Evolutionary conservation across 140 eudicot genomes (phyloP).

Genomic region (Stevia rebaudiana): DNA sequence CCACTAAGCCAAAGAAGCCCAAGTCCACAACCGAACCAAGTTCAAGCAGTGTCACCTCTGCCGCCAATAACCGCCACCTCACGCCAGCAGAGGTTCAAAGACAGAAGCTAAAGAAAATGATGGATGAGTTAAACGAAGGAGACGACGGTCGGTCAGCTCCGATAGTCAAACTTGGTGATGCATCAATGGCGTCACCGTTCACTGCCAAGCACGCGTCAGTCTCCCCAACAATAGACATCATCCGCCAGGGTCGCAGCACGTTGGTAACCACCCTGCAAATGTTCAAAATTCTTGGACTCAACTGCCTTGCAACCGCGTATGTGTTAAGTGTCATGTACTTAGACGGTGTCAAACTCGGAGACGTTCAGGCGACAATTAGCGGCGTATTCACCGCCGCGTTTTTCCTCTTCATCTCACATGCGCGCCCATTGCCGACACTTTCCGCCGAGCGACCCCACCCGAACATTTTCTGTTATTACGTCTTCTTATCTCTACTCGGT

Average conservation of each 20-base stretch:
- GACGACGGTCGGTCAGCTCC: conserved; percentile 83
- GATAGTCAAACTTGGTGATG: conserved; percentile 86
- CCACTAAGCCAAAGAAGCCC: conserved; percentile 45
- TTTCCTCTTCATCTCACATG: conserved; percentile 85
- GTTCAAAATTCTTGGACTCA: conserved; percentile 97
- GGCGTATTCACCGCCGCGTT: conserved; percentile 96
- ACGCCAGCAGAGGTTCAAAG: conserved; percentile 72
- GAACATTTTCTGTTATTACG: conserved; percentile 73
- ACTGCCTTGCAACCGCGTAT: conserved; percentile 90
- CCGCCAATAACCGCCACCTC: conserved; percentile 56
- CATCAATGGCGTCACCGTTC: conserved; percentile 96
- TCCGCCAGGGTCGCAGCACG: conserved; percentile 91
- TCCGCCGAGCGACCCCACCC: conserved; percentile 91
- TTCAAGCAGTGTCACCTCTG: conserved; percentile 33
- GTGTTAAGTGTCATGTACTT: conserved; percentile 78
- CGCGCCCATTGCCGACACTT: conserved; percentile 73
- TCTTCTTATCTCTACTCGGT: conserved; percentile 69
- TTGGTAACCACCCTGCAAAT: conserved; percentile 87
- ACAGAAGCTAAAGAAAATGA: conserved; percentile 63
- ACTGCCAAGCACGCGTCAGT: conserved; percentile 93
- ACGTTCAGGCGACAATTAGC: conserved; percentile 85
- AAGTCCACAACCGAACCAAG: conserved; percentile 40
- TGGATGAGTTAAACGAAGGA: conserved; percentile 77
- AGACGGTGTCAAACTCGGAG: conserved; percentile 88
- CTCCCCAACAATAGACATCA: conserved; percentile 74